Evolutionary conservation across 768 basidiomycete species (phyloP), one percentile per base, ranked within the genome.

Genomic region (Gloeostereum incarnatum): DNA sequence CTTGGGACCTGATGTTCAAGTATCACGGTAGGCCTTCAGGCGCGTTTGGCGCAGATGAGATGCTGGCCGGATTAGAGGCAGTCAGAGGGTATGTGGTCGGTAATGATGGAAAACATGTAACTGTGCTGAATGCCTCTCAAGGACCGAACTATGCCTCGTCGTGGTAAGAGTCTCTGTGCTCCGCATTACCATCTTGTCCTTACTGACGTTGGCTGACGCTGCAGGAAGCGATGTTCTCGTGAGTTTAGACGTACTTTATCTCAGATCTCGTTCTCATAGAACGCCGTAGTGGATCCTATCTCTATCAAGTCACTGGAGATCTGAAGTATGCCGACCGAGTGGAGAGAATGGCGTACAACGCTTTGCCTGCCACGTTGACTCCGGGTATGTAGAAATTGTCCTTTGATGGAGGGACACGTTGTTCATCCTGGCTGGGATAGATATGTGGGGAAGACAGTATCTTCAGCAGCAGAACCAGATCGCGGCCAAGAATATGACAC

Each of bases 151-250:
- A 2, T 76, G 73, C 45, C 47, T 73, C 3, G 69, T 74, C 7
- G 73, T 74, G 43, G 70, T 70, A 45, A 9, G 66, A 61, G 2
- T 20, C 19, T 5, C 26, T 31, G 16, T 24, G 14, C 24, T 36
- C 5, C 29, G 6, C 19, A 18, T 14, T 36, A 6, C 16, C 3
- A 4, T 22, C 3, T 16, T 14, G 21, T n/a, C n/a, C n/a, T n/a
- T 14, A 30, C 10, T 42, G 6, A 38, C 25, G 6, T 39, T 10
- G 7, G 11, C 13, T 31, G 3, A 37, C 24, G 13, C 32, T 27
- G 1, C 36, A 73, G 71, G 73, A 75, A 65, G 70, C 73, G 4
- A 74, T 76, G 72, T 74, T 73, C 53, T 73, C 73, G 68, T 71
- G 45, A 34, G 69, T 61, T 4, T 17, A n/a, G n/a, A n/a, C n/a